Base-by-base conservation (phyloP, 1,139 yeast genomes). In the Zygosaccharomyces pseudobailii region DNA sequence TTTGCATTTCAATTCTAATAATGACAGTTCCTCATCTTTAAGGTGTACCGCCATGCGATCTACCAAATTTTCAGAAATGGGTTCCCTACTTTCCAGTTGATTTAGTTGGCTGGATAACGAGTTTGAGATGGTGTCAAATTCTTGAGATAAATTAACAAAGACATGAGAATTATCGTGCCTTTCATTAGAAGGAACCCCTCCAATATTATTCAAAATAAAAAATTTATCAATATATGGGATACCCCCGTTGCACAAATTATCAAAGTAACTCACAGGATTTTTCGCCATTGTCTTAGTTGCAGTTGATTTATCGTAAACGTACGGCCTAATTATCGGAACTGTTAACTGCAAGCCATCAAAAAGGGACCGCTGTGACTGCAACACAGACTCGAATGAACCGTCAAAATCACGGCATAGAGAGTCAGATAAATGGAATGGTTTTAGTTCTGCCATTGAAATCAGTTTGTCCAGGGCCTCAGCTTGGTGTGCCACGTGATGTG, bases 151-250 rank as follows among this genome's bases (percentile, higher is more conserved):
- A 61, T 92, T 92, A 52, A 92, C 82, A 52, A 84, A 85, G 0
- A 92, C 95, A 67, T 92, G 98, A 22, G 96, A 80, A 3, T 92
- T 81, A 45, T 84, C 82, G 48, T 79, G 77, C 52, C 97, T 72
- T 61, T 89, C 96, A 30, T 82, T 72, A 0, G 95, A 84, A 0
- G 97, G 97, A 8, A 88, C 84, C 0, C 98, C 98, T 1, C 98
- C 98, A 10, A 77, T 65, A 0, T 82, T 80, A 56, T 89, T 97
- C 27, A 92, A 71, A 55, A 84, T 79, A 6, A 92, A 80, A 27
- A 92, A 69, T 56, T 92, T 92, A 54, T 92, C 97, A 28, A 92
- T 76, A 0, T 83, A 71, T 8, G 80, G 65, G n/a, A 74, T 54
- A 34, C 71, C 61, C 25, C 49, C 47, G 3, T 52, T 33, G 34